Base-by-base conservation (phyloP, 2,329 filamentous ascomycete genomes). In the Calonectria pseudoturangicola region DNA sequence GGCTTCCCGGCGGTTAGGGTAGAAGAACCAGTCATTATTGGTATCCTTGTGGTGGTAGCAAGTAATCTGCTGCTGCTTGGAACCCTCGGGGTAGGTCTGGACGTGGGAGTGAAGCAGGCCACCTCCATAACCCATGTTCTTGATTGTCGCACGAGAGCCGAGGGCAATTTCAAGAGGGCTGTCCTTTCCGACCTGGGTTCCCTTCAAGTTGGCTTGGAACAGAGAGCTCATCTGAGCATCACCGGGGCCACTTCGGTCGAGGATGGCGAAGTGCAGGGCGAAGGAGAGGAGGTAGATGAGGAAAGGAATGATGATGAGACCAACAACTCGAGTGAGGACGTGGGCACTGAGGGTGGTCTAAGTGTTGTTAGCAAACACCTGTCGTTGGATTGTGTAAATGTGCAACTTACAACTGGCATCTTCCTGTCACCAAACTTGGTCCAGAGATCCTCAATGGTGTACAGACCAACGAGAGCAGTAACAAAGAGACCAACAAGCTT, bases 151-250 rank as follows among this genome's bases (percentile, higher is more conserved):
- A 72, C 94, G 92, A 43, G 97, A 99, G 30, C 97, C 97, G 75
- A 94, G 89, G 6, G 95, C 96, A 76, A 99, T 89, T 82, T 99
- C 97, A 18, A 99, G 90, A 27, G 97, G 97, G 81, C 96, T 98
- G 84, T 98, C 94, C 84, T 95, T 95, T 81, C 96, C 96, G 74
- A 99, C 96, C 76, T 97, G 94, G 13, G 96, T 98, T 30, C 97
- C 97, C 80, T 92, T 93, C 45, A 99, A 90, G 82, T 99, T 99
- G 60, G 97, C 97, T 84, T 99, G 97, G 90, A 99, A 99, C 64
- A 99, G 91, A 30, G 97, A 99, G 87, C 96, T 98, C 97, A 99
- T 99, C 86, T 99, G 97, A n/a, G 97, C 97, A 87, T 99, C 97
- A 68, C 97, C 97, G 9, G 97, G 97, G 25, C 97, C 97, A 79